These are phyloP conservation scores for Nidula niveotomentosa DNA, from an alignment of 1,284 basidiomycete genomes.

Conservation along the genomic window DNA sequence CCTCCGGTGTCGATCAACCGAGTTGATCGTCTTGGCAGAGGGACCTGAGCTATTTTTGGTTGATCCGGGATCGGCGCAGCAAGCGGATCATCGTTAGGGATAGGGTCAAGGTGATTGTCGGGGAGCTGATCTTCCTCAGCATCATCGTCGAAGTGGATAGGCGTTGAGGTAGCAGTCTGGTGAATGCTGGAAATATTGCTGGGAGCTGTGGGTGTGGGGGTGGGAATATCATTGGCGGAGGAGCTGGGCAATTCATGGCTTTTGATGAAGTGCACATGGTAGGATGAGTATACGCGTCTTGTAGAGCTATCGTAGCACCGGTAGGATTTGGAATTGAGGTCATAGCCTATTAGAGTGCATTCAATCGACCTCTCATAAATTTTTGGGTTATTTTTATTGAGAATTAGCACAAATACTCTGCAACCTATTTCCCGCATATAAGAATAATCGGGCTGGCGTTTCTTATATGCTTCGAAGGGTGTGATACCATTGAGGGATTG, in stretches of 20 bases:
- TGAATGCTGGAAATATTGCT: neutral
- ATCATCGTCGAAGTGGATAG: neutral
- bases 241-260: conserved; percentile 9
- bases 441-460: conserved; percentile 12
- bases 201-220: neutral
- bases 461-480: conserved; percentile 5
- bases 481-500: neutral
- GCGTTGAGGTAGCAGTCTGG: neutral
- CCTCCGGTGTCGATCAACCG: neutral
- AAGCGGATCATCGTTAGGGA: too few species aligned
- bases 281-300: conserved; percentile 15
- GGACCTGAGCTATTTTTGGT: too few species aligned
- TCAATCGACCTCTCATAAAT: conserved; percentile 16
- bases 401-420: conserved; percentile 20
- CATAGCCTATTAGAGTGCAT: conserved; percentile 26
- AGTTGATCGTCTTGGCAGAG: too few species aligned
- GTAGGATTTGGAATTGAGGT: conserved; percentile 21
- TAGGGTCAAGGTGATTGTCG: too few species aligned
- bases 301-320: conserved; percentile 15
- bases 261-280: conserved; percentile 25
- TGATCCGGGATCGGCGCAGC: too few species aligned
- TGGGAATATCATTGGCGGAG: neutral
- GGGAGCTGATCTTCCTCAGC: neutral
- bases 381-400: conserved; percentile 20
- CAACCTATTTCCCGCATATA: conserved; percentile 22